Base-by-base conservation (phyloP, 2,329 filamentous ascomycete genomes). In the Ceratocystis huliohia region DNA sequence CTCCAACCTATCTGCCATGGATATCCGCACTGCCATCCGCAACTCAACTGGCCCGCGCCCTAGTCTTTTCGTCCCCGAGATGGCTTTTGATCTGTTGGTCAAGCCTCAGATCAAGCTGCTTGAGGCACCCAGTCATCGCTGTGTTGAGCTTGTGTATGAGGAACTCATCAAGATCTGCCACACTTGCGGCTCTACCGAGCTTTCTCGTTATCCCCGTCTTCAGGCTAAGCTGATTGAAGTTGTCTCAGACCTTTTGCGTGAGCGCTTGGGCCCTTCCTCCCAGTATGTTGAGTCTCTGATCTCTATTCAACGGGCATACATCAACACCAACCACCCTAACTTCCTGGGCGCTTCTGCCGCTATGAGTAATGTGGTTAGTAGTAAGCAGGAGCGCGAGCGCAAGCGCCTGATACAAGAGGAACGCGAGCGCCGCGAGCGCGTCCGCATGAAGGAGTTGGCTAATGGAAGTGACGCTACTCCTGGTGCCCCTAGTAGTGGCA, bases 111-210 rank as follows among this genome's bases (percentile, higher is more conserved):
- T 99, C 76, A 97, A 97, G 78, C 82, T 99, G 65, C 81, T 99
- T 33, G 94, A 99, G 75, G 86, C 94, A 30, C 94, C 94, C 8
- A 95, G 91, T 74, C 94, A 99, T 74, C 87, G 94, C 72, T 99
- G 94, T 73, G 94, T 99, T 63, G 94, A 99, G 77, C 84, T 99
- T 65, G 94, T 99, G 2, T 99, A 99, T 75, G 94, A 99, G 75
- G 94, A 99, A 76, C 82, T 99, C 57, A 99, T 99, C 79, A 99
- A 99, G 78, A 97, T 99, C 71, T 96, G 94, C 78, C 94, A 99
- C 75, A 99, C 94, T 0, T 99, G 94, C 77, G 94, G 94, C 69
- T 96, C 91, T 1, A 95, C 89, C 17, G 94, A 99, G 75, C 84
- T 99, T 22, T 88, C 90, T 65, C 84, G 94, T 69, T 99, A 93